These are phyloP conservation scores for Rhizopogon vinicolor DNA, from an alignment of 768 basidiomycete species.

Conservation along the genomic window DNA sequence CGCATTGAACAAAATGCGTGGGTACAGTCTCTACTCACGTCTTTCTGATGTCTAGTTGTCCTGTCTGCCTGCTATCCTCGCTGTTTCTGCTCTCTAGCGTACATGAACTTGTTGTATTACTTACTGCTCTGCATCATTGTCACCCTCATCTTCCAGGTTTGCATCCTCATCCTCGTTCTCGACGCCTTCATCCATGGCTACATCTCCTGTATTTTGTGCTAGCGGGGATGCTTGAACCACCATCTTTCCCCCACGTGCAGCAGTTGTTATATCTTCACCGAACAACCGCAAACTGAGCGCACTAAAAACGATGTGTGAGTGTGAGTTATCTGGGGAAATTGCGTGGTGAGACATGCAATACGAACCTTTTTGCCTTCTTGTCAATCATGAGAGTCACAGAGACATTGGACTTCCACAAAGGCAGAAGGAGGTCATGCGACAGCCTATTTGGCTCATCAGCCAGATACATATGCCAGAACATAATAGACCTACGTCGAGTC, in stretches of 20 bases:
- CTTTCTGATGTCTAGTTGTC: conserved; percentile 22
- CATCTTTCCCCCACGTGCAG: conserved; percentile 32
- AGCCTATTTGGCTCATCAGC: conserved; percentile 37
- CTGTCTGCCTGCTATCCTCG: background rate
- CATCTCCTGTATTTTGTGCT: background rate
- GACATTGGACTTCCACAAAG: conserved; percentile 90
- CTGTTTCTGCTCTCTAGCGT: conserved; percentile 2
- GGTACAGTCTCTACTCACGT: conserved; percentile 57
- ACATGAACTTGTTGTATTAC: conserved; percentile 2
- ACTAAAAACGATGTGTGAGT: conserved; percentile 33
- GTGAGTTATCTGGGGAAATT: conserved; percentile 2
- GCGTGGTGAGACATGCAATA: background rate
- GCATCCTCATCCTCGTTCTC: background rate
- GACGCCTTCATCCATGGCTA: background rate
- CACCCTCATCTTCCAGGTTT: background rate
- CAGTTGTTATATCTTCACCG: conserved; percentile 67
- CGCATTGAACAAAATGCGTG: conserved; percentile 77
- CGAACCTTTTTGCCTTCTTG: conserved; percentile 92
- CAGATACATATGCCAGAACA: background rate
- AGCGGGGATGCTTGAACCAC: conserved; percentile 1
- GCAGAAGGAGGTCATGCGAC: conserved; percentile 80
- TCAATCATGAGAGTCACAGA: conserved; percentile 92
- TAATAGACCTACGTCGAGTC: conserved; percentile 47
- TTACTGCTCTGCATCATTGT: background rate
- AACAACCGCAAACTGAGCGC: conserved; percentile 85